These are phyloP conservation scores for Alternaria postmessia DNA, from an alignment of 2,329 filamentous ascomycete species.

Conservation along the genomic window DNA sequence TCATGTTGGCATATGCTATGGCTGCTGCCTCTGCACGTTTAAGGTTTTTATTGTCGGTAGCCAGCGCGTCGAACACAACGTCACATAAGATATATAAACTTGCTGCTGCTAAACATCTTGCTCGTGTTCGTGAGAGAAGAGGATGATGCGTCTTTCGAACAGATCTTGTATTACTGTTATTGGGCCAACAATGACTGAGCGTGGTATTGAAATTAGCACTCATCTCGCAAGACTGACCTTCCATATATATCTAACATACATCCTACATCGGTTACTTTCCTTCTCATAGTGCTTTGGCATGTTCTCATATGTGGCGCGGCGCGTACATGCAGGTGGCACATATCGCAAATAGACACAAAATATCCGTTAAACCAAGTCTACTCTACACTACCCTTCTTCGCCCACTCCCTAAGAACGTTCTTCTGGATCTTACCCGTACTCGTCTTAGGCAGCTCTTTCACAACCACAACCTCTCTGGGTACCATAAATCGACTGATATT, in stretches of 20 bases:
- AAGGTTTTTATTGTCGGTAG: not conserved
- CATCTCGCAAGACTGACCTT: not conserved
- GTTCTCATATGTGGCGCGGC: not conserved
- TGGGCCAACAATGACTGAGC: not conserved
- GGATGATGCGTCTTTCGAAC: not conserved
- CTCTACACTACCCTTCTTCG: slow-evolving; percentile 59
- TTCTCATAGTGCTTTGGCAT: not conserved
- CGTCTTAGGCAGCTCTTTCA: slow-evolving; percentile 92
- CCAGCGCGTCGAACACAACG: not conserved
- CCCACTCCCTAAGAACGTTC: slow-evolving; percentile 90
- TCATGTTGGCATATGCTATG: not conserved
- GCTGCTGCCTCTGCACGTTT: not conserved
- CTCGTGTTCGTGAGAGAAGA: not conserved
- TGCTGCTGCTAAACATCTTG: not conserved
- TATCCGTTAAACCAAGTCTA: not conserved
- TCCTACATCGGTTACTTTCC: not conserved
- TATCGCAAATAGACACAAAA: not conserved
- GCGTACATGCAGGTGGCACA: not conserved
- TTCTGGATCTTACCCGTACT: slow-evolving; percentile 97
- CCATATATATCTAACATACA: not conserved
- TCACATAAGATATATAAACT: not conserved
- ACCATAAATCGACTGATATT: slow-evolving; percentile 92
- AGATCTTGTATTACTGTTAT: not conserved
- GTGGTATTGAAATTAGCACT: not conserved
- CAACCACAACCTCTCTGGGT: slow-evolving; percentile 74